These are phyloP conservation scores for Fusarium longipes DNA, from an alignment of 2,329 filamentous ascomycete genomes.

Conservation along the genomic window DNA sequence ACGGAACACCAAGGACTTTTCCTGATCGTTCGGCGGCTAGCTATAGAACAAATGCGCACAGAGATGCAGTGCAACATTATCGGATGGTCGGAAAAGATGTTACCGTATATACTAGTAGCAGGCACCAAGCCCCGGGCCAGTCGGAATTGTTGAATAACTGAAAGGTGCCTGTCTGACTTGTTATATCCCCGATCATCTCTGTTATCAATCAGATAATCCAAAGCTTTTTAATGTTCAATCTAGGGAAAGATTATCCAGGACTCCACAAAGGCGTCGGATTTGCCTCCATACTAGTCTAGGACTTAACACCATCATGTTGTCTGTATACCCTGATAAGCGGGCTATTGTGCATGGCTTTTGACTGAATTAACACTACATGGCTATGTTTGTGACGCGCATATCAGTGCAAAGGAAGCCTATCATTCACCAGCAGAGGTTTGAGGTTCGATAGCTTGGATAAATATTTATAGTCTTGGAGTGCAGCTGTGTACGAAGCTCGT, in stretches of 20 bases:
- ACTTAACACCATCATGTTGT: too few species aligned
- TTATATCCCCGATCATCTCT: not conserved
- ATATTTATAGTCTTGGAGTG: not conserved
- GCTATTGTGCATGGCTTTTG: not conserved
- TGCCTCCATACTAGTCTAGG: not conserved
- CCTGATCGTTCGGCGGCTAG: not conserved
- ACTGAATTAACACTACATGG: not conserved
- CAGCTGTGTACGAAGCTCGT: not conserved
- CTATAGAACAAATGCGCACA: not conserved
- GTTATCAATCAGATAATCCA: not conserved
- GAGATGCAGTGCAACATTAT: not conserved
- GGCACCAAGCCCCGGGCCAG: not conserved
- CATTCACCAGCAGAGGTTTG: too few species aligned
- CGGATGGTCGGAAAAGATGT: not conserved
- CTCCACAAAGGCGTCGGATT: not conserved
- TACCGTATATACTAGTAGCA: not conserved
- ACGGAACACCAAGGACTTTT: not conserved
- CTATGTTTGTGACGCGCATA: not conserved
- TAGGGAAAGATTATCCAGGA: not conserved
- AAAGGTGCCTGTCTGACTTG: not conserved
- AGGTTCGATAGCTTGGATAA: too few species aligned
- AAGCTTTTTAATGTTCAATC: not conserved
- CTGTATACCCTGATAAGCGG: not conserved
- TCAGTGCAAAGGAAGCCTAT: too few species aligned
- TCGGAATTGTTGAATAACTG: not conserved